Conservation (phyloP, 805 yeast genomes). For the Metschnikowia similis region DNA sequence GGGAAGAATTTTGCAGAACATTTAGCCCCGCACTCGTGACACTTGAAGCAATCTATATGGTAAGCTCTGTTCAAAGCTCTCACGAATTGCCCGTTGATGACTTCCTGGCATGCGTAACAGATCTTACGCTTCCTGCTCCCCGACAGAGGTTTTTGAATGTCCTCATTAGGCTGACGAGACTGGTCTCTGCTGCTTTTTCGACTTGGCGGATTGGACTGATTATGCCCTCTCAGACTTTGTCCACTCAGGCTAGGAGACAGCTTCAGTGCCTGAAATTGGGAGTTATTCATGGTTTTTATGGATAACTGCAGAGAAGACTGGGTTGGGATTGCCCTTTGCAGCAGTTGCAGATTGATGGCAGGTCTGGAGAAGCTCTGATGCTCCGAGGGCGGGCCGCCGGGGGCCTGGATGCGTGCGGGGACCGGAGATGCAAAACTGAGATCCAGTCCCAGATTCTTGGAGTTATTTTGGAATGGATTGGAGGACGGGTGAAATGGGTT, state of each 20-base stretch:
- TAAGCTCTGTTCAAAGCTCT: constrained; percentile 76
- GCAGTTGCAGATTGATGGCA: not conserved
- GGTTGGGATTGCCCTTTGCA: not conserved
- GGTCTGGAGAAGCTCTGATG: not conserved
- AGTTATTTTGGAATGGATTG: not conserved
- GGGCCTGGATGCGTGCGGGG: not conserved
- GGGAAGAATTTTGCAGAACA: constrained; percentile 91
- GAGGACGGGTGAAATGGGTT: not conserved
- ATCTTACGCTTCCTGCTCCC: constrained; percentile 23
- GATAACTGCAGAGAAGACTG: not conserved
- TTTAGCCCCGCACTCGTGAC: constrained; percentile 76
- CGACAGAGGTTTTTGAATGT: constrained; percentile 2
- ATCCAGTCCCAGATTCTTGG: not conserved
- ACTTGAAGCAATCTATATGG: constrained; percentile 84
- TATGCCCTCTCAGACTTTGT: not conserved
- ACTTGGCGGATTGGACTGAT: not conserved
- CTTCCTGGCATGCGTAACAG: constrained; percentile 35
- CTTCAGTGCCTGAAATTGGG: not conserved
- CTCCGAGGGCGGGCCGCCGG: not conserved
- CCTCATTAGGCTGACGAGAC: not conserved
- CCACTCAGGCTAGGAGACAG: not conserved
- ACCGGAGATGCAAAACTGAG: not conserved
- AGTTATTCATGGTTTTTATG: not conserved
- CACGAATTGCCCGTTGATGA: constrained; percentile 65
- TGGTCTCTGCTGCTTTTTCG: not conserved